Conservation (phyloP, 2,329 filamentous ascomycete genomes). For the Pseudogymnoascus sp. region DNA sequence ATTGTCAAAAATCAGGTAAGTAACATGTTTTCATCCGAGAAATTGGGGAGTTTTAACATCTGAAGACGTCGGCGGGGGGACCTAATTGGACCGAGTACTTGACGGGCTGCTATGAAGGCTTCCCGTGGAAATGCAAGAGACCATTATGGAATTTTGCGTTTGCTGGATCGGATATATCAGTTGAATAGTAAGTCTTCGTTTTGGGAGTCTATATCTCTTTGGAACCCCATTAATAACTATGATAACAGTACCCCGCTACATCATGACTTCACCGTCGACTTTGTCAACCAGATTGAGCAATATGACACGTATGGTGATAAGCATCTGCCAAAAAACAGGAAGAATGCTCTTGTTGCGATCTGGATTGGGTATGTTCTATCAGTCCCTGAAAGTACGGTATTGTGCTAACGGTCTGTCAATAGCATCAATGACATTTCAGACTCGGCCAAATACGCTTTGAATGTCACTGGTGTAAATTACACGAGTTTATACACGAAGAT, state of each 20-base stretch:
- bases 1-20: constrained; percentile 45
- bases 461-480: constrained; percentile 36
- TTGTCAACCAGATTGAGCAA: constrained; percentile 45
- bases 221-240: not conserved
- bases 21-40: not conserved
- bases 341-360: constrained; percentile 39
- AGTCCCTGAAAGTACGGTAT: not conserved
- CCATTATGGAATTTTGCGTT: constrained; percentile 53
- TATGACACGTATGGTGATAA: constrained; percentile 37
- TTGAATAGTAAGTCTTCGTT: constrained; percentile 30
- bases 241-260: constrained; percentile 39
- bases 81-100: constrained; percentile 50
- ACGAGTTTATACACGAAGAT: constrained; percentile 39
- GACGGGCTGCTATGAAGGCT: constrained; percentile 43
- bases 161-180: constrained; percentile 44
- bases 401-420: not conserved
- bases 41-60: constrained; percentile 18
- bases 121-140: constrained; percentile 38
- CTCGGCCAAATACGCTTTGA: constrained; percentile 35
- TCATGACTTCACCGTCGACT: constrained; percentile 42
- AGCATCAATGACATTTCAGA: constrained; percentile 51
- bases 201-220: not conserved
- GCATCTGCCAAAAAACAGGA: constrained; percentile 19
- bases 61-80: constrained; percentile 44
- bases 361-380: constrained; percentile 39